Conservation (phyloP, 805 yeast species). For the Suhomyces sp. region DNA sequence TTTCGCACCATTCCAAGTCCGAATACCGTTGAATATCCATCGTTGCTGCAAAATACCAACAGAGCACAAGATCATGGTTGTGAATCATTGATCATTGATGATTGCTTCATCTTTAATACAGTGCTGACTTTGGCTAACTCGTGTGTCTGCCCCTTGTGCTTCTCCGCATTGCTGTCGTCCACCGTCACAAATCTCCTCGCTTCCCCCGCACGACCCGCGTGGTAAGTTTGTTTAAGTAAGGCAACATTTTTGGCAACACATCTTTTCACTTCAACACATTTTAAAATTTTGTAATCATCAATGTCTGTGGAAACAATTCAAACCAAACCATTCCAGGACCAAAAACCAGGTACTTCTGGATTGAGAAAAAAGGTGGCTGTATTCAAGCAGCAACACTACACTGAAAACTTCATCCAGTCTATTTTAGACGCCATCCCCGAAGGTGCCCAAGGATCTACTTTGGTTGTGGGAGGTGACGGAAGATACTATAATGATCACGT, state of each 20-base stretch:
- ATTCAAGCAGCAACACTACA: constrained; percentile 75
- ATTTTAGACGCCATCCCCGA: constrained; percentile 86
- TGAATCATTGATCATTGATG: too few relatives aligned
- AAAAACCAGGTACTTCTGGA: constrained; percentile 98
- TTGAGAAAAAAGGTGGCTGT: constrained; percentile 86
- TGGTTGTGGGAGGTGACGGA: constrained; percentile 97
- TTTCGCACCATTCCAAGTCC: too few relatives aligned
- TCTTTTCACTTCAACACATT: background rate
- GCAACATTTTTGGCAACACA: background rate
- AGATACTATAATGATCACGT: constrained; percentile 84
- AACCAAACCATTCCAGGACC: constrained; percentile 81
- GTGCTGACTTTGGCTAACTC: too few relatives aligned
- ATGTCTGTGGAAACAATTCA: constrained; percentile 27
- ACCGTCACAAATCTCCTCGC: background rate
- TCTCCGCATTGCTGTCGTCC: background rate
- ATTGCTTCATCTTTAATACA: too few relatives aligned
- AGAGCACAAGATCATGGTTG: too few relatives aligned
- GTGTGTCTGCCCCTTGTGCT: too few relatives aligned
- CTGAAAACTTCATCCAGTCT: constrained; percentile 92
- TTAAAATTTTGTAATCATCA: too few relatives aligned
- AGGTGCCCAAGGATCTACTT: constrained; percentile 67
- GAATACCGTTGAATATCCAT: too few relatives aligned
- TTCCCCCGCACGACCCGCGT: constrained; percentile 1
- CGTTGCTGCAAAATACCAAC: too few relatives aligned
- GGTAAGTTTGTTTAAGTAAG: background rate